These are phyloP conservation scores for Ricinus communis DNA, from an alignment of 345 rosid species.

Conservation along the genomic window DNA sequence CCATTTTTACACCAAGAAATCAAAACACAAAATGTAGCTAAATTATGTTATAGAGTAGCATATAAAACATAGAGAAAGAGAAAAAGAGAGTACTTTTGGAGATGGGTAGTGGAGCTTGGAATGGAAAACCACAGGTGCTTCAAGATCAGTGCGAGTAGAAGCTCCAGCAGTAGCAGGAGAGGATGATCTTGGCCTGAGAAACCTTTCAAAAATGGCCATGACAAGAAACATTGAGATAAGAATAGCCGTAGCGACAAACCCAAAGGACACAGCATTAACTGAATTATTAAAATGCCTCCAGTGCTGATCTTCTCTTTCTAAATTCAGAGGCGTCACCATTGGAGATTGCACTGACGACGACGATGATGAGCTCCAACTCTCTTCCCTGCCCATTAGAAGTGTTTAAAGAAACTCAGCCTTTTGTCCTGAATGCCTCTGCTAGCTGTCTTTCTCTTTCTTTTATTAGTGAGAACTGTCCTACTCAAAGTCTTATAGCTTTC, in stretches of 20 bases:
- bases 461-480: background rate
- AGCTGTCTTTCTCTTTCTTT: background rate
- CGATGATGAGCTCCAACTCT: slow-evolving; percentile 14
- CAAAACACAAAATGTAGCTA: background rate
- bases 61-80: background rate
- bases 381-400: slow-evolving; percentile 19
- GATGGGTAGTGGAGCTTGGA: slow-evolving; percentile 23
- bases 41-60: background rate
- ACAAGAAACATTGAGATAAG: slow-evolving; percentile 32
- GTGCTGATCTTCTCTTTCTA: slow-evolving; percentile 25
- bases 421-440: background rate
- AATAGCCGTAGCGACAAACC: slow-evolving; percentile 36
- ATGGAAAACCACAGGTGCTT: slow-evolving; percentile 17
- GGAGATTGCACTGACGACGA: slow-evolving; percentile 10
- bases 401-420: background rate
- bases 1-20: background rate
- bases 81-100: slow-evolving; percentile 20
- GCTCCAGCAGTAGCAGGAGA: background rate
- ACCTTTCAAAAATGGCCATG: slow-evolving; percentile 36
- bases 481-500: too few relatives aligned
- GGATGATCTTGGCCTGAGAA: slow-evolving; percentile 24
- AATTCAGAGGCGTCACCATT: slow-evolving; percentile 11
- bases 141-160: slow-evolving; percentile 8
- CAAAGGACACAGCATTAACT: slow-evolving; percentile 33
- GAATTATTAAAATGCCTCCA: slow-evolving; percentile 35